Base-by-base conservation (phyloP, 768 basidiomycete genomes). In the Phanerochaete carnosa region DNA sequence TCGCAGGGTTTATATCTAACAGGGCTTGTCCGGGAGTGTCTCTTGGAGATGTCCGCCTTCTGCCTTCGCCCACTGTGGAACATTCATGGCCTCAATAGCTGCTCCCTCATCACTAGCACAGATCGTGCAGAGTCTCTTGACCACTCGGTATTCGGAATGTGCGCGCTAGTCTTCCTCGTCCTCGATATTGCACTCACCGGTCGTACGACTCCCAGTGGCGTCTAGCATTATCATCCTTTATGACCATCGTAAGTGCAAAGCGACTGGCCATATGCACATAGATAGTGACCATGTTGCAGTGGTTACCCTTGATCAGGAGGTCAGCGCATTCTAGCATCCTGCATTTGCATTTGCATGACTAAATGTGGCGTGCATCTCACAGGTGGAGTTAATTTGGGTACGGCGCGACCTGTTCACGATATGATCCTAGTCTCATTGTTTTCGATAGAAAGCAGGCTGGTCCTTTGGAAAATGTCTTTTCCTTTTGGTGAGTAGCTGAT, bases 331-430 rank as follows among this genome's bases (percentile, higher is more conserved):
- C 52, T 62, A 9, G 30, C 46, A 55, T 37, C 43, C 26, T 5
- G 15, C 52, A 16, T 58, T 12, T 29, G 51, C 43, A 28, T 23
- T 32, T 19, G 32, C 64, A n/a, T 62, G 39, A 55, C 45, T 45
- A 59, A 51, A 56, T 32, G 29, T 45, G 33, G 37, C 35, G 43
- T 57, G 23, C 35, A 19, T 25, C 19, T 26, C 12, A 3, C 64
- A 85, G 83, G 68, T 84, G 45, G 75, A 80, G 45, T 70, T 84
- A 32, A 82, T 86, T 45, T 86, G 84, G 84, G 83, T 84, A 68
- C 54, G 65, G 53, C 22, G 25, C 37, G 30, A 52, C 47, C 5
- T 55, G 26, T 12, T 53, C 9, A 29, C n/a, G 19, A 46, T 23
- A 32, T 9, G 19, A 13, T 52, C 30, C 28, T 19, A 19, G 39